phyloP scores from a whole-genome alignment of 768 basidiomycete genomes.

The Naganishia vaughanmartiniae region DNA sequence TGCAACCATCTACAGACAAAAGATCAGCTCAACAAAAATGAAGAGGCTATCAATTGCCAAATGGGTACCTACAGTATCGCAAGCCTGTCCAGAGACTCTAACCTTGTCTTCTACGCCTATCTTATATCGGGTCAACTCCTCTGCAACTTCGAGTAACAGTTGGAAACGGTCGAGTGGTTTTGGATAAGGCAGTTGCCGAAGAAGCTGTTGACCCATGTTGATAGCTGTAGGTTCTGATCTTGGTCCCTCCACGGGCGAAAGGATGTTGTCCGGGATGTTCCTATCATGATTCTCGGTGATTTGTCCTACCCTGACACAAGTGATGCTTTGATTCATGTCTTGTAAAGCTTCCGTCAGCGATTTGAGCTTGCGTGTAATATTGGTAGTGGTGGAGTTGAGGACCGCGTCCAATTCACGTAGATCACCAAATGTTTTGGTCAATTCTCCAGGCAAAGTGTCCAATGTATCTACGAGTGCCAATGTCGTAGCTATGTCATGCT shows the following conservation, averaged over 20 bases:
- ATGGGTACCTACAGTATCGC: constrained; percentile 72
- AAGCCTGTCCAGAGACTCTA: constrained; percentile 83
- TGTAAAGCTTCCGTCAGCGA: neutral
- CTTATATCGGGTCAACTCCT: constrained; percentile 85
- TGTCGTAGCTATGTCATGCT: constrained; percentile 46
- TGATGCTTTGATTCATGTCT: neutral
- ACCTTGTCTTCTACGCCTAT: constrained; percentile 98
- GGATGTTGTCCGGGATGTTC: neutral
- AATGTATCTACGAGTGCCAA: constrained; percentile 64
- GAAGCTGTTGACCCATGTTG: neutral
- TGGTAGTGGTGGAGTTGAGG: constrained; percentile 53
- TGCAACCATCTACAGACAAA: constrained; percentile 43
- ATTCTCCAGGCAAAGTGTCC: constrained; percentile 87
- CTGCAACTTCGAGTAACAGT: constrained; percentile 87
- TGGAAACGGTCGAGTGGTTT: constrained; percentile 65
- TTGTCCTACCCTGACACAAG: neutral
- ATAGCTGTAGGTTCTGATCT: neutral
- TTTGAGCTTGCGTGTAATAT: constrained; percentile 11
- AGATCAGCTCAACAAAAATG: neutral
- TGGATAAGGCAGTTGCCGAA: constrained; percentile 57
- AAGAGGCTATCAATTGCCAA: neutral
- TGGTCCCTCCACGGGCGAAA: neutral
- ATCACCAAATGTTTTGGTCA: constrained; percentile 91
- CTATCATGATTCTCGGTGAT: neutral
- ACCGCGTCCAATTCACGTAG: constrained; percentile 98